Evolutionary conservation across 2,329 filamentous ascomycete species (phyloP).

Genomic region (Pyrenochaeta sp.): DNA sequence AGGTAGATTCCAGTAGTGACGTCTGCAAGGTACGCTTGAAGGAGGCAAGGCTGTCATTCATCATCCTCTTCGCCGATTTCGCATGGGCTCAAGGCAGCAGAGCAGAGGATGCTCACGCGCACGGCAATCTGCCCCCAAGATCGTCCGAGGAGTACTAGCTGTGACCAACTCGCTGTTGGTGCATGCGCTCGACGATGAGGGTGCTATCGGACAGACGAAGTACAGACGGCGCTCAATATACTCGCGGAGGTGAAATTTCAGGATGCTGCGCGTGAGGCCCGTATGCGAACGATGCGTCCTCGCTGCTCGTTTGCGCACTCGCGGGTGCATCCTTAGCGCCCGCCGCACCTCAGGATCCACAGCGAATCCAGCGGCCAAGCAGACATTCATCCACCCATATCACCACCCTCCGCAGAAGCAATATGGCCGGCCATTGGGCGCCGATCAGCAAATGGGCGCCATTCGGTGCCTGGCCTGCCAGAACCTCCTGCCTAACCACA

Average conservation of each 20-base stretch:
- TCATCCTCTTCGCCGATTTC: conserved; percentile 20
- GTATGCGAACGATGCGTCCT: conserved; percentile 28
- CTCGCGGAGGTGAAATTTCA: conserved; percentile 9
- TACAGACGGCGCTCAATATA: conserved; percentile 8
- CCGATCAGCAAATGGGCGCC: conserved; percentile 30
- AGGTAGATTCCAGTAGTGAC: not conserved
- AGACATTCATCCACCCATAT: conserved; percentile 21
- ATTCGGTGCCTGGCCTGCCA: conserved; percentile 29
- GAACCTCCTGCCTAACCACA: conserved; percentile 14
- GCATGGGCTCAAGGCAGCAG: conserved; percentile 36
- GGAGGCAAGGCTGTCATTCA: not conserved
- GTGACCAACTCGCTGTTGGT: not conserved
- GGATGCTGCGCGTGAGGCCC: conserved; percentile 12
- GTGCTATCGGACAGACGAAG: conserved; percentile 7
- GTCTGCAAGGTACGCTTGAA: not conserved
- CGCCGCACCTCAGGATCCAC: conserved; percentile 22
- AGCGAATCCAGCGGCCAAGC: conserved; percentile 29
- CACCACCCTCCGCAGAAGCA: conserved; percentile 22
- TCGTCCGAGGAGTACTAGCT: too few relatives aligned
- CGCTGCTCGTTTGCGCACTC: not conserved
- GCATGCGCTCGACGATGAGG: conserved; percentile 11
- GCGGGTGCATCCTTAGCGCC: conserved; percentile 31
- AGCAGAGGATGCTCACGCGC: conserved; percentile 25
- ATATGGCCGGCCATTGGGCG: conserved; percentile 38
- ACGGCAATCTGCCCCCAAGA: conserved; percentile 9